Base-by-base conservation (phyloP, 2,329 filamentous ascomycete genomes). In the Hypoxylon sp. region DNA sequence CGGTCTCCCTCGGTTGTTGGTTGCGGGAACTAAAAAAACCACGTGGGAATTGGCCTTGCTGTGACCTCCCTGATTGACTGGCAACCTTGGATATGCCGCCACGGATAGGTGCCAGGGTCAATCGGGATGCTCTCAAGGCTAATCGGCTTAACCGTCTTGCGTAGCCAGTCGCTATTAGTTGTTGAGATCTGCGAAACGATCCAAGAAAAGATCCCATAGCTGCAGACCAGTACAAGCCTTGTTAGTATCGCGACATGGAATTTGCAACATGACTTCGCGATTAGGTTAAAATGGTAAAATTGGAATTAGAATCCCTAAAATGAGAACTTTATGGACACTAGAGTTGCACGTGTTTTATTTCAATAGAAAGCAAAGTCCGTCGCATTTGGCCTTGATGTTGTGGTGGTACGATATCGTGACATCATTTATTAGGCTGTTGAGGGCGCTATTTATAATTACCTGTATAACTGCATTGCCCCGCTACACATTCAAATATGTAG, bases 21-120 rank as follows among this genome's bases (percentile, higher is more conserved):
- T 65, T 70, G 31, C 65, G 63, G 37, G 63, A 72, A 53, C 64
- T 75, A 66, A 78, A 74, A 68, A 78, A 75, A 14, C 73, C 71
- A 42, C 73, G 73, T 26, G 70, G 70, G 63, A 71, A 70, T 8
- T 73, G 74, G 51, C 39, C 31, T 65, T 64, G 66, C 22, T 64
- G 68, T 17, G 51, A 50, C 24, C 33, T n/a, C 31, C 53, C 52
- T 54, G 71, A 64, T 67, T 61, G 69, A 64, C 61, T 53, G 46
- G 53, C 24, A 44, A 57, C 24, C 42, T 47, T 70, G 10, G 47
- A 55, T 59, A 44, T 19, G 24, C 53, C 26, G 59, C 58, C 39
- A 44, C 54, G 48, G 66, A 72, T 71, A 61, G 69, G 60, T 54
- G 59, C 46, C 59, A 47, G 60, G 51, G 51, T 26, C 50, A 63